phyloP scores from a whole-genome alignment of 805 yeast species.

The Cephaloascus fragrans region DNA sequence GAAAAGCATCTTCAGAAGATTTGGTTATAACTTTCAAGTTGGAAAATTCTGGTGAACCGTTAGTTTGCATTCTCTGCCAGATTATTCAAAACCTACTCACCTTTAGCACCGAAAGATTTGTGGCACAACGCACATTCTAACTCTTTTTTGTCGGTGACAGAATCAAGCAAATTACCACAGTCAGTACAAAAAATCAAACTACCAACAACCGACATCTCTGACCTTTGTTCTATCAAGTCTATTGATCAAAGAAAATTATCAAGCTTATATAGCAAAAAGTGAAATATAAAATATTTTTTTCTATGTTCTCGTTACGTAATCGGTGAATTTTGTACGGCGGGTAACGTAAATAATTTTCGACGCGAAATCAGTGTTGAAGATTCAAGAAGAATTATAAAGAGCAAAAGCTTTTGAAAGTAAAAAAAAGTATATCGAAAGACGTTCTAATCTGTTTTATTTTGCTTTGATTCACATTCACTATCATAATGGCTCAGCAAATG shows the following conservation, averaged over 20 bases:
- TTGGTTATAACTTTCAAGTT: constrained; percentile 79
- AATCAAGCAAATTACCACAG: constrained; percentile 85
- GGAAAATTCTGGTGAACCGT: constrained; percentile 41
- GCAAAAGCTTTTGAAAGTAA: too few relatives aligned
- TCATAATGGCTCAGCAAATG: constrained; percentile 14
- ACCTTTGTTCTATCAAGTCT: too few relatives aligned
- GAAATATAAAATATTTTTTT: too few relatives aligned
- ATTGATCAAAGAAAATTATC: too few relatives aligned
- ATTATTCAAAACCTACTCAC: background rate
- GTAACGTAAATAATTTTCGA: background rate
- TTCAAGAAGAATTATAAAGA: too few relatives aligned
- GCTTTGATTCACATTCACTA: too few relatives aligned
- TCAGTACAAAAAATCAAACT: constrained; percentile 87
- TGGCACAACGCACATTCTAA: constrained; percentile 49
- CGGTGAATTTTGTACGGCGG: background rate
- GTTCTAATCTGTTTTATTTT: too few relatives aligned
- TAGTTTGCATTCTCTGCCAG: background rate
- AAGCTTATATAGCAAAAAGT: too few relatives aligned
- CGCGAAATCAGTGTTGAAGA: too few relatives aligned
- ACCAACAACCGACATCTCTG: constrained; percentile 84
- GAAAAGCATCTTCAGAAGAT: constrained; percentile 90
- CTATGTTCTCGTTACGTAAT: background rate
- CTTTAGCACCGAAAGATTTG: constrained; percentile 18
- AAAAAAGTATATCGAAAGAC: too few relatives aligned
- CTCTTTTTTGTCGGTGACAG: constrained; percentile 37